These are phyloP conservation scores for Pisolithus albus DNA, from an alignment of 768 basidiomycete species.

Conservation along the genomic window DNA sequence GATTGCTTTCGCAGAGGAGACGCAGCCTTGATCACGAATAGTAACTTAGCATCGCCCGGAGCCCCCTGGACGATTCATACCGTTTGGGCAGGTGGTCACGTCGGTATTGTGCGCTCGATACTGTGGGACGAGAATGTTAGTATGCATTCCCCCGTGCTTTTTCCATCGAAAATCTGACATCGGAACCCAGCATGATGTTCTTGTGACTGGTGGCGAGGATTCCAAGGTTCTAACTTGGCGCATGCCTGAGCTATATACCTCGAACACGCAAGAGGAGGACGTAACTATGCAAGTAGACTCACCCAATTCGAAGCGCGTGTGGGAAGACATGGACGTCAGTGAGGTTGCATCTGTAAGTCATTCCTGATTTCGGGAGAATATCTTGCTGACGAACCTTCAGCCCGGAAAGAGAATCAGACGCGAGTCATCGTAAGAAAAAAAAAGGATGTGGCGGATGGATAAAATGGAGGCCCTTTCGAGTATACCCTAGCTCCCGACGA, in stretches of 20 bases:
- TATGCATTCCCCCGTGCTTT: neutral
- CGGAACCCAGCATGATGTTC: constrained; percentile 29
- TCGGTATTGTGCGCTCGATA: constrained; percentile 49
- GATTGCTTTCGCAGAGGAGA: constrained; percentile 41
- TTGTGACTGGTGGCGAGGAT: constrained; percentile 49
- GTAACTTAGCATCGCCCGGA: constrained; percentile 29
- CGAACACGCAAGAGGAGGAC: neutral
- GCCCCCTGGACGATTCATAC: constrained; percentile 45
- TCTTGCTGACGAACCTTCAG: constrained; percentile 7
- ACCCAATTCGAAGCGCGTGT: constrained; percentile 17
- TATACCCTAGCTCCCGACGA: too few relatives aligned
- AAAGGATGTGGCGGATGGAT: neutral
- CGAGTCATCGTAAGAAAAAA: constrained; percentile 1
- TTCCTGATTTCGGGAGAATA: too few relatives aligned
- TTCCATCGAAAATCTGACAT: neutral
- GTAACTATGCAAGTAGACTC: constrained; percentile 9
- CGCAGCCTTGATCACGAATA: constrained; percentile 45
- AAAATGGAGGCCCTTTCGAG: too few relatives aligned
- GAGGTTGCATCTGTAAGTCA: constrained; percentile 14
- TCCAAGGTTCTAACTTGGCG: constrained; percentile 40
- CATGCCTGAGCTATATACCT: constrained; percentile 6
- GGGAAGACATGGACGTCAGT: constrained; percentile 14
- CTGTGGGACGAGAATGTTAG: constrained; percentile 50
- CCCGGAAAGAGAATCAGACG: constrained; percentile 16
- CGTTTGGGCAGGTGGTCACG: constrained; percentile 50